Evolutionary conservation across 768 basidiomycete genomes (phyloP), one percentile per base, ranked within the genome.

Genomic region (Tricholoma flavovirens): DNA sequence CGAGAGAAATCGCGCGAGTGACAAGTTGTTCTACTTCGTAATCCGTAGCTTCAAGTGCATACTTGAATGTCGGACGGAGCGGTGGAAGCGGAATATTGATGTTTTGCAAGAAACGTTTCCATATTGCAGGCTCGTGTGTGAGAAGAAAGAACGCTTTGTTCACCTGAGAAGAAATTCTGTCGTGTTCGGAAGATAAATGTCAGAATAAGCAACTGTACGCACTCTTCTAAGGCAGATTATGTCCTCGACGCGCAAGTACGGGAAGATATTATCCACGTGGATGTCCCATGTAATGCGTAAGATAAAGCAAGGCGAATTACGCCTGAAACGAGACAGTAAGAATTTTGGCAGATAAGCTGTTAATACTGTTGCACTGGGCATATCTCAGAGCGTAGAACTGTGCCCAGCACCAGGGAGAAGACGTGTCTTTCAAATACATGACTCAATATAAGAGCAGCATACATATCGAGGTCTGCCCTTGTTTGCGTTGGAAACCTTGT

Each of bases 111-210:
- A 85, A 81, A 15, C 79, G 79, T 66, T 83, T 86, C 87, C 87
- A 88, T 38, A 88, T 82, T 46, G 81, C 69, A 15, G 85, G 79
- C 59, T 87, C 81, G 55, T 87, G 83, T 0, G 85, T 86, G 56
- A 88, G 73, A 29, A 82, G 67, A 62, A 80, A 86, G 61, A 83
- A 83, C 3, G 76, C 64, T 60, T 76, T 83, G 72, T 76, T 81
- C 29, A 83, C 80, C 87, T 86, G 56, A 2, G 48, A 12, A 56
- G n/a, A n/a, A n/a, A n/a, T n/a, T n/a, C n/a, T 40, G 9, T 30
- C n/a, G 49, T 22, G 42, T 10, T 48, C 29, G 54, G 35, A 33
- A 3, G 29, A 17, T 17, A 8, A 5, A 49, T 35, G 12, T 12
- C 5, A 21, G 14, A 1, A 17, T 8, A 8, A 5, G 9, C 14